Evolutionary conservation across 2,329 filamentous ascomycete species (phyloP), one percentile per base, ranked within the genome.

Genomic region (Nigrospora sphaerica): DNA sequence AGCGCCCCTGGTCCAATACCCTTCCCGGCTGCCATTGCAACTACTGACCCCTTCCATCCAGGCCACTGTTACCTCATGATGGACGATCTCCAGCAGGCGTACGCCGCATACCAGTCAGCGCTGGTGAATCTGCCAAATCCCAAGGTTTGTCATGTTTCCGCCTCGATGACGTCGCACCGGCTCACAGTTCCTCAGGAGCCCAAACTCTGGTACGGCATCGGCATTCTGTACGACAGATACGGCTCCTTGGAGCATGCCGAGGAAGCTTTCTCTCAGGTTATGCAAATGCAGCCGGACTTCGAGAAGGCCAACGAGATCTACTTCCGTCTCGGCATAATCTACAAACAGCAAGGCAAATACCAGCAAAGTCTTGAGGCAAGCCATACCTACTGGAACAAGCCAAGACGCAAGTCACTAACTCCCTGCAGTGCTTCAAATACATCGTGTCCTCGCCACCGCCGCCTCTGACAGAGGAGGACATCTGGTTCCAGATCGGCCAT

Each of bases 231-330:
- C 57, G 93, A 98, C 64, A 79, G 93, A 44, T 98, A 97, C 61
- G 93, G 93, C 7, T 96, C 90, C 28, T 79, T 96, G 40, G 93
- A 98, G 59, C 95, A 97, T 64, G 93, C 93, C 55, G 93, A 97
- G 65, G 93, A 97, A 64, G 93, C 93, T 6, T 97, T 97, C 63
- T 96, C 92, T 2, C 89, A 97, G 62, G 93, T 98, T 52, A 97
- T 98, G 93, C 86, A 89, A 56, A 97, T 98, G 85, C 86, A 95
- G 59, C 93, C 92, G 5, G 85, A 90, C 57, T 97, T 97, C 57
- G 93, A 98, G 62, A 98, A 98, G 76, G 91, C 92, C 47, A 97
- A 97, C 61, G 93, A 98, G 65, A 97, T 98, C 45, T 98, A 97
- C 67, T 98, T 98, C 70, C 83, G 93, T 28, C 78, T 98, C 10